A percentile compares a stretch with the other conserved stretches of the same genome.
Evolutionary conservation across 1,284 basidiomycete genomes (phyloP).

Genomic region (Heimioporus punctisporus): DNA sequence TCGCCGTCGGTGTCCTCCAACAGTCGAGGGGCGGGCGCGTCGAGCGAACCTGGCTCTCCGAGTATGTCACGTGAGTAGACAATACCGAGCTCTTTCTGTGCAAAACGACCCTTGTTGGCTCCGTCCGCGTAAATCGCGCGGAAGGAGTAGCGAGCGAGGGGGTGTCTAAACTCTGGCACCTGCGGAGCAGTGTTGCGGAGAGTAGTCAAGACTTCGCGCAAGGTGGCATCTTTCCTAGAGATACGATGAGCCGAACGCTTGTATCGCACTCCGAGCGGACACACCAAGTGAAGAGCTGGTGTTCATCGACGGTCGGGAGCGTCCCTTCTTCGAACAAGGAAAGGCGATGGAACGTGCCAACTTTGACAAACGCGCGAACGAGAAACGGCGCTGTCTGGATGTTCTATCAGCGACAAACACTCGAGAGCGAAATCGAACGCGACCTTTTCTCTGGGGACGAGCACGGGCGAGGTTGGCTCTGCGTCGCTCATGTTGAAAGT

Average conservation of each 20-base stretch:
- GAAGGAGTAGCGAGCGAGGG: constrained; percentile 77
- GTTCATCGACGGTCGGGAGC: constrained; percentile 74
- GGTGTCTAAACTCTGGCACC: constrained; percentile 71
- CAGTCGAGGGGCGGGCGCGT: constrained; percentile 56
- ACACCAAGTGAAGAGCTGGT: constrained; percentile 78
- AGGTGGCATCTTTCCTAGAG: constrained; percentile 75
- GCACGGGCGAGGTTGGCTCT: constrained; percentile 36
- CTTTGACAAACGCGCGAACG: constrained; percentile 79
- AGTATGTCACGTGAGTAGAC: constrained; percentile 82
- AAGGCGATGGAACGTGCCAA: constrained; percentile 72
- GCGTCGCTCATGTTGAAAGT: constrained; percentile 32
- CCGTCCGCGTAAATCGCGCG: constrained; percentile 76
- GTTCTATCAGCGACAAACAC: constrained; percentile 4
- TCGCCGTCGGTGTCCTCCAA: constrained; percentile 52
- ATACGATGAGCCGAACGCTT: background rate
- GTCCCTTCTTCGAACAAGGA: constrained; percentile 73
- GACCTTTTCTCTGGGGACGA: constrained; percentile 46
- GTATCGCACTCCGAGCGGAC: constrained; percentile 9
- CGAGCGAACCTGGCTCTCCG: constrained; percentile 68
- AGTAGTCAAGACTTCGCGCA: constrained; percentile 74
- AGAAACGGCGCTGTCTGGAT: constrained; percentile 74
- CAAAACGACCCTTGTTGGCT: constrained; percentile 64
- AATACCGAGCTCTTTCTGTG: constrained; percentile 75
- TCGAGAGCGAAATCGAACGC: background rate
- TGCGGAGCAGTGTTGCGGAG: constrained; percentile 68